Evolutionary conservation across 2,329 filamentous ascomycete species (phyloP).

Genomic region (Ophiostoma sp.): DNA sequence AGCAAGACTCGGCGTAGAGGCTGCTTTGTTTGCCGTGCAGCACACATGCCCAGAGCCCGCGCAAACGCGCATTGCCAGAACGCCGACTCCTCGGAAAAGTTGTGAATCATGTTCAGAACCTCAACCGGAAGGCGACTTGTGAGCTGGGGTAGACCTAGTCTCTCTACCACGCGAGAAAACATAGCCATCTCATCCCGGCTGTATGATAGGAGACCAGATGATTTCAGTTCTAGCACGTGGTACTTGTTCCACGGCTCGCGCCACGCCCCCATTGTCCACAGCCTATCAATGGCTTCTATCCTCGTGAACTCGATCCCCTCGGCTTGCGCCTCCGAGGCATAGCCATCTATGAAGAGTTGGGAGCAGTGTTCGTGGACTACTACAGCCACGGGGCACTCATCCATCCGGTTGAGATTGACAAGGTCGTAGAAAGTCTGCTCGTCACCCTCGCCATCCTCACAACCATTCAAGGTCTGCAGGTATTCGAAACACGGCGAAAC

Average conservation of each 20-base stretch:
- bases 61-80: neutral
- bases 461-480: too few species aligned
- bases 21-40: neutral
- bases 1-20: neutral
- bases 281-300: neutral
- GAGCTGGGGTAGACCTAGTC: neutral
- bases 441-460: too few species aligned
- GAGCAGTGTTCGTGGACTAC: neutral
- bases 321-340: neutral
- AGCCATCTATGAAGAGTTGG: neutral
- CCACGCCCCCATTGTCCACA: neutral
- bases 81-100: neutral
- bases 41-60: neutral
- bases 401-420: neutral
- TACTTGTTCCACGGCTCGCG: neutral
- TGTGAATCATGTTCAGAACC: neutral
- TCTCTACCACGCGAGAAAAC: neutral
- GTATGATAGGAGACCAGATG: neutral
- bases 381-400: neutral
- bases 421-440: too few species aligned
- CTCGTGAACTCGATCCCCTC: neutral
- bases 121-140: neutral
- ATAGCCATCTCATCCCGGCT: neutral
- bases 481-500: too few species aligned
- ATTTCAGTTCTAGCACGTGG: neutral